These are phyloP conservation scores for Gracilaria domingensis DNA, from an alignment of 23 red algal genomes.

Conservation along the genomic window DNA sequence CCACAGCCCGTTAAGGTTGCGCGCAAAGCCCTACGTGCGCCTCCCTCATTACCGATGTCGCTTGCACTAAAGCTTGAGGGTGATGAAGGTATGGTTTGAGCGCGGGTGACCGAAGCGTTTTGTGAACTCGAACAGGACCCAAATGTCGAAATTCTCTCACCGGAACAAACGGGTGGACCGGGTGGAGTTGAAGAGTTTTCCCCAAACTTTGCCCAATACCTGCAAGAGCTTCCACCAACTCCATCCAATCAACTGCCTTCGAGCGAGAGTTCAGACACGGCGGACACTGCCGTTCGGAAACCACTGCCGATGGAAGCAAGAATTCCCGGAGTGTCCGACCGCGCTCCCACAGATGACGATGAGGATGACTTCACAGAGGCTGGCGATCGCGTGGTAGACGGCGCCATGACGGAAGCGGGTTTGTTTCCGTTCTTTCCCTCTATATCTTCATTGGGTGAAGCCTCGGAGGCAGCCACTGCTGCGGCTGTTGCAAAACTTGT, in stretches of 20 bases:
- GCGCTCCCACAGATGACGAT: background rate
- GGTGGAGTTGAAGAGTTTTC: constrained; percentile 2
- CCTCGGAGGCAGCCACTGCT: background rate
- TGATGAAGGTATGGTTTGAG: background rate
- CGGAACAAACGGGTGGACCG: background rate
- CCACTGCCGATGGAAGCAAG: background rate
- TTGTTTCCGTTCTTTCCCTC: background rate
- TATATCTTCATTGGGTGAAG: background rate
- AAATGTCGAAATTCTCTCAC: background rate
- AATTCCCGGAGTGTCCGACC: background rate
- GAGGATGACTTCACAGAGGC: background rate
- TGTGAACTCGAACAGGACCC: background rate
- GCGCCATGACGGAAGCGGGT: background rate
- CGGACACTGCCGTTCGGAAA: background rate
- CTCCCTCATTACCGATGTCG: background rate
- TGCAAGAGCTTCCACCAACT: constrained; percentile 41
- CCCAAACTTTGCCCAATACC: constrained; percentile 32
- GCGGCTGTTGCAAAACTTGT: background rate
- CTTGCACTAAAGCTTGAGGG: background rate
- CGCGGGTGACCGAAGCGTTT: background rate
- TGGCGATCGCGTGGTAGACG: background rate
- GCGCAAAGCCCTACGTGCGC: background rate
- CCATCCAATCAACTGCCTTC: constrained; percentile 18
- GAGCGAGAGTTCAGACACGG: constrained; percentile 15
- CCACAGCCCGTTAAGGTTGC: background rate